phyloP scores from a whole-genome alignment of 2,329 filamentous ascomycete species.

The Colletotrichum kahawae region DNA sequence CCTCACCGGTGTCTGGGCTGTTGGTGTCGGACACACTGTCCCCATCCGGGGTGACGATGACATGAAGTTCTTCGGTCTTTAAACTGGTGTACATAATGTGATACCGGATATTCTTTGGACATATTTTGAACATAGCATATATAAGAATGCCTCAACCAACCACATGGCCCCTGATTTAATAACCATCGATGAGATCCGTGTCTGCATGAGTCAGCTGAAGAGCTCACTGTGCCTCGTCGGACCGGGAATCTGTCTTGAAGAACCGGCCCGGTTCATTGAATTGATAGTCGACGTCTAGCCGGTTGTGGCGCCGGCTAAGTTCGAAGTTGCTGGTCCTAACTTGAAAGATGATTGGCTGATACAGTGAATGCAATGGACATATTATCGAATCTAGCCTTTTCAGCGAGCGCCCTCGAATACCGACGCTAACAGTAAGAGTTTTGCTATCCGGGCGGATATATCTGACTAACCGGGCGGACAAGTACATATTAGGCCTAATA shows the following conservation, averaged over 20 bases:
- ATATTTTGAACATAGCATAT: not conserved
- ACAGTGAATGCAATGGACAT: not conserved
- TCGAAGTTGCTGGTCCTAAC: not conserved
- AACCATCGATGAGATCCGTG: accelerated
- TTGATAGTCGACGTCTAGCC: not conserved
- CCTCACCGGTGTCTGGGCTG: slow-evolving; percentile 27
- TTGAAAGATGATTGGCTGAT: not conserved
- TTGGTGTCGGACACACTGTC: slow-evolving; percentile 29
- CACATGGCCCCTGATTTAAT: not conserved
- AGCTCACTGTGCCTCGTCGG: not conserved
- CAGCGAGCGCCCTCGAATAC: not conserved
- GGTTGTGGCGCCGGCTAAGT: not conserved
- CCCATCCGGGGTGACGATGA: slow-evolving; percentile 18
- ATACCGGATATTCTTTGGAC: not conserved
- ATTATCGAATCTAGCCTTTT: not conserved
- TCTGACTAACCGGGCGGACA: too few species aligned
- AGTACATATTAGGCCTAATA: too few species aligned
- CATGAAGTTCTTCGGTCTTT: slow-evolving; percentile 20
- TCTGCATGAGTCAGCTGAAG: not conserved
- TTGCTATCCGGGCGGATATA: too few species aligned
- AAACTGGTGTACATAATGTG: not conserved
- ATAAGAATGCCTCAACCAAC: not conserved
- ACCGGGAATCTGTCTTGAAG: not conserved
- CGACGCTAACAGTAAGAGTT: not conserved
- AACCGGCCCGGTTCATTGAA: not conserved